A percentile compares a stretch with the other conserved stretches of the same genome.
Conservation (phyloP, 1,284 basidiomycete species). For the Lentinula novae-zelandiae region DNA sequence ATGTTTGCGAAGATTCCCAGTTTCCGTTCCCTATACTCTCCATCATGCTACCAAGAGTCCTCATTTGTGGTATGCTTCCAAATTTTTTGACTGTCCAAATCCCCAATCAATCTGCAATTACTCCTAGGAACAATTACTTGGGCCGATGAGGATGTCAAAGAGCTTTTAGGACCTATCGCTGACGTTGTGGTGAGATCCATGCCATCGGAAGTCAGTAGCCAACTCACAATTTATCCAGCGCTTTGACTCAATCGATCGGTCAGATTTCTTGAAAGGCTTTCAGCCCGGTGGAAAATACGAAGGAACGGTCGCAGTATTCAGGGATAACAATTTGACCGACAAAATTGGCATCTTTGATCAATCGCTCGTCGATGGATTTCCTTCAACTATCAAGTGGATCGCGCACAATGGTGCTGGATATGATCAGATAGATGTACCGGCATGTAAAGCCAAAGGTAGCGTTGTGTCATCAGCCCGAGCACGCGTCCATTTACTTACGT, state of each 20-base stretch:
- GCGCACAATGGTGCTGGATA: slow-evolving; percentile 94
- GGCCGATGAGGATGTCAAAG: slow-evolving; percentile 72
- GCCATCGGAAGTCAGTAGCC: background rate
- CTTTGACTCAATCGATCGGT: slow-evolving; percentile 63
- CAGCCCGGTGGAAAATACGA: slow-evolving; percentile 70
- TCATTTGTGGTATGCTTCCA: slow-evolving; percentile 39
- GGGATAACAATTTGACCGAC: slow-evolving; percentile 64
- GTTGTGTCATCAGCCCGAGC: background rate
- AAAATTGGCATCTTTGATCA: slow-evolving; percentile 77
- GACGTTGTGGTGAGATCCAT: slow-evolving; percentile 65
- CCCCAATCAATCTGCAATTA: background rate
- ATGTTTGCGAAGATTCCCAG: background rate
- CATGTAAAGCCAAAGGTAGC: slow-evolving; percentile 66
- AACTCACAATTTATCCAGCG: slow-evolving; percentile 32
- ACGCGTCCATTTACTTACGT: background rate
- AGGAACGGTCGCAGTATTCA: slow-evolving; percentile 75
- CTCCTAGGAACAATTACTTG: slow-evolving; percentile 65
- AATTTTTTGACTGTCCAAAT: background rate
- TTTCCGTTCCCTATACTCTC: background rate
- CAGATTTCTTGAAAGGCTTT: slow-evolving; percentile 67
- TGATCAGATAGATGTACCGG: slow-evolving; percentile 78
- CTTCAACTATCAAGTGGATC: slow-evolving; percentile 75
- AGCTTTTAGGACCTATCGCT: slow-evolving; percentile 64
- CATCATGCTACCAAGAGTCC: slow-evolving; percentile 35
- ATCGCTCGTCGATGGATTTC: slow-evolving; percentile 69